phyloP scores from a whole-genome alignment of 129 eudicot genomes.

The Flaveria brownii region DNA sequence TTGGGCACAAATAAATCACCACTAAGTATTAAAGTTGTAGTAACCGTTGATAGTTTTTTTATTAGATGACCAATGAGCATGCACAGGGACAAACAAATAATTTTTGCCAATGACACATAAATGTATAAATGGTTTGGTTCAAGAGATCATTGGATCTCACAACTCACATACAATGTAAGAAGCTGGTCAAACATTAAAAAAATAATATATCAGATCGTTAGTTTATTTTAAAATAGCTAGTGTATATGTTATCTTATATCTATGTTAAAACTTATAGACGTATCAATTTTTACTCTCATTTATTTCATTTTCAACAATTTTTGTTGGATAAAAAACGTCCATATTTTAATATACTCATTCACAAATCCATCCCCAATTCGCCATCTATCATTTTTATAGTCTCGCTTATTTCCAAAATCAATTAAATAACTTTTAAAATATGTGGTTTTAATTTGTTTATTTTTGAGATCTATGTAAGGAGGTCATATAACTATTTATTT shows the following conservation, averaged over 20 bases:
- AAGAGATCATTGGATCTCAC: slow-evolving; percentile 27
- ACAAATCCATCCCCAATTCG: not conserved
- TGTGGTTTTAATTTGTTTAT: no score
- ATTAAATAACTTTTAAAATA: no score
- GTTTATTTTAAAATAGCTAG: not conserved
- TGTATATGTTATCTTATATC: no score
- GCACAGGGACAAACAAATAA: slow-evolving; percentile 4
- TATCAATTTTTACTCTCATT: not conserved
- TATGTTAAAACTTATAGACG: no score
- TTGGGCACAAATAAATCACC: no score
- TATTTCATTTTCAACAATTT: not conserved
- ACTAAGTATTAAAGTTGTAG: no score
- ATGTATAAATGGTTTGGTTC: not conserved
- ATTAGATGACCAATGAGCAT: not conserved
- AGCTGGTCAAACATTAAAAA: not conserved
- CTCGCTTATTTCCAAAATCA: no score
- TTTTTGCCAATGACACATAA: not conserved
- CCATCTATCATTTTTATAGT: not conserved
- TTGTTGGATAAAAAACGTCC: not conserved
- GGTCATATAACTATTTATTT: no score
- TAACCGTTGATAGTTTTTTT: not conserved
- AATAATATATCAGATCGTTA: not conserved
- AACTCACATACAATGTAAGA: slow-evolving; percentile 12
- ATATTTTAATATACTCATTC: not conserved
- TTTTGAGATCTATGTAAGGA: no score